phyloP scores from a whole-genome alignment of 106 monocot genomes.

The Ottelia alismoides region DNA sequence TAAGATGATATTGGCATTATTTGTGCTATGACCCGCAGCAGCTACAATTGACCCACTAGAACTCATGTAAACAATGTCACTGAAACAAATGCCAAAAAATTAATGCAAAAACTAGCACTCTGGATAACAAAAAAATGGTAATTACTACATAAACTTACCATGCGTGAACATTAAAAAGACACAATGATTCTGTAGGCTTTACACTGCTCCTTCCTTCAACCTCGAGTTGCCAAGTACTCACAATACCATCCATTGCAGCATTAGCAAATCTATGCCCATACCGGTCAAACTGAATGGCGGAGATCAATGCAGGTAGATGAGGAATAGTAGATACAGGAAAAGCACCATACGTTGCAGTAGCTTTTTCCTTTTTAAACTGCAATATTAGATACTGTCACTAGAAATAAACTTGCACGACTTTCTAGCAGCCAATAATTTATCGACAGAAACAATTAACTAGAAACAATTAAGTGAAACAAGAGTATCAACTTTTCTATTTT shows the following conservation, averaged over 20 bases:
- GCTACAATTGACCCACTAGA: constrained; percentile 88
- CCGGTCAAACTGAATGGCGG: constrained; percentile 64
- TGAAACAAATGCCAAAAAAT: too few relatives aligned
- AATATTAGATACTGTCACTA: constrained; percentile 6
- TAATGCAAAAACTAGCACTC: too few relatives aligned
- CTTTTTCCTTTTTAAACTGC: constrained; percentile 92
- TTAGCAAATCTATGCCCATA: constrained; percentile 91
- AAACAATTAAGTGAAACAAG: too few relatives aligned
- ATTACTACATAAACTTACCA: too few relatives aligned
- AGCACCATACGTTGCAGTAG: constrained; percentile 82
- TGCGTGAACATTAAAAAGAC: constrained; percentile 79
- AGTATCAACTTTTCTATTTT: too few relatives aligned
- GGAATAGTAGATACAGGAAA: constrained; percentile 72
- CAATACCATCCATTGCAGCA: constrained; percentile 81
- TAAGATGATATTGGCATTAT: constrained; percentile 65
- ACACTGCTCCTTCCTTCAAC: constrained; percentile 88
- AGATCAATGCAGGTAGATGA: constrained; percentile 73
- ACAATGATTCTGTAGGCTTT: constrained; percentile 63
- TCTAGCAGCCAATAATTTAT: too few relatives aligned
- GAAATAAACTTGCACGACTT: too few relatives aligned
- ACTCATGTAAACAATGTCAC: constrained; percentile 67
- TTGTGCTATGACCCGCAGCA: constrained; percentile 71
- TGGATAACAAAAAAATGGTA: too few relatives aligned
- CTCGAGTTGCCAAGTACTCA: constrained; percentile 94
- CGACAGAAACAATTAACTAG: too few relatives aligned